Evolutionary conservation across 306 rosid species (phyloP), one percentile per base, ranked within the genome.

Genomic region (peach (Prunus persica)): DNA sequence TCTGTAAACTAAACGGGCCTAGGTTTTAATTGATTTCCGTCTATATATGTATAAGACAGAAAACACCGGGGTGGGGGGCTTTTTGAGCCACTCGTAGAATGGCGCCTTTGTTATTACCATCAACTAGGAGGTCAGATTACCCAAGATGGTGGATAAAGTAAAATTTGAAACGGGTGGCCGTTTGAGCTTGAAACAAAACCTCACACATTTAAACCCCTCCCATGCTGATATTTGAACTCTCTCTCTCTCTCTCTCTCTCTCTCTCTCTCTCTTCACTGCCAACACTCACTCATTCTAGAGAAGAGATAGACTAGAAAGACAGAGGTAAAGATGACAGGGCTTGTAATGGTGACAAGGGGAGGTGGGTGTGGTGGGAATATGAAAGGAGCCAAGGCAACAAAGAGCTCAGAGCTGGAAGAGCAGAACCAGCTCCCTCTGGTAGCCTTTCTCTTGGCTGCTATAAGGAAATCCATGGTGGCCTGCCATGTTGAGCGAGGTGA

Each of bases 381-480:
- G 7, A 28, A 20, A 8, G 86, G 79, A 47, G 81, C 74, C 5
- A 41, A 54, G 38, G 81, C 71, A 30, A 46, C 54, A 22, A 25
- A 76, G 84, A 82, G 88, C 66, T 47, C 83, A 2, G 78, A 50
- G 16, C 85, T 71, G 2, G 90, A 87, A 49, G 93, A 94, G 63
- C 89, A 84, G 70, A 87, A 74, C 85, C 92, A 92, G 80, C 86
- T 88, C 20, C 90, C 97, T 1, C 49, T 92, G 4, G 86, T 86
- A 32, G 87, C 91, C 11, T 57, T 87, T 11, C 78, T 95, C 18
- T n/a, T 92, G 16, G 83, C 97, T 4, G 97, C 97, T 28, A 64
- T 95, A 13, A 90, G 97, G 76, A 95, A 92, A 77, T 95, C 99
- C 1, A 92, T 92, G 99, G 97, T 92, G 45, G 80, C 97, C 22